A percentile compares a stretch with the other conserved stretches of the same genome.
These are phyloP conservation scores for Acacia melanoxylon DNA, from an alignment of 306 rosid species.

Conservation along the genomic window DNA sequence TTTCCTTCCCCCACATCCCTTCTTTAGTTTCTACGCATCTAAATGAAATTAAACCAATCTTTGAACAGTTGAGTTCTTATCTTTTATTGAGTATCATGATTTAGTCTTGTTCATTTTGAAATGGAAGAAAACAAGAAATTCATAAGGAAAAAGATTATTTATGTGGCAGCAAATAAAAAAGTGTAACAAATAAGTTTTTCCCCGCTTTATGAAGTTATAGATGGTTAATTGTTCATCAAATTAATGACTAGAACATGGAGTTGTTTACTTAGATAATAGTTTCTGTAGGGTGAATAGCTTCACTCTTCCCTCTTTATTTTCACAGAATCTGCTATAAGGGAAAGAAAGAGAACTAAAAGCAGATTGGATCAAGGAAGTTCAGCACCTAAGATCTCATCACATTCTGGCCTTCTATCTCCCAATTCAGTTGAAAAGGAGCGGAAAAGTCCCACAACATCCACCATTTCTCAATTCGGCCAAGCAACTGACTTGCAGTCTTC, in stretches of 20 bases:
- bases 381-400: conserved; percentile 20
- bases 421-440: conserved; percentile 32
- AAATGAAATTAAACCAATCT: neutral
- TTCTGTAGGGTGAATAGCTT: neutral
- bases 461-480: neutral
- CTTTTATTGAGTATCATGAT: neutral
- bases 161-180: neutral
- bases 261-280: neutral
- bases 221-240: neutral
- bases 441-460: conserved; percentile 28
- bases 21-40: neutral
- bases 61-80: neutral
- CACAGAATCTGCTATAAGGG: conserved; percentile 74
- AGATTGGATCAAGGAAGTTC: conserved; percentile 43
- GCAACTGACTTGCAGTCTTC: conserved; percentile 39
- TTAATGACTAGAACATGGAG: neutral
- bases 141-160: neutral
- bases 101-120: neutral
- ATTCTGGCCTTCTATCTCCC: conserved; percentile 37
- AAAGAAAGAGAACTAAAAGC: conserved; percentile 61
- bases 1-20: neutral
- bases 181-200: neutral
- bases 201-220: neutral
- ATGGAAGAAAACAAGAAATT: neutral
- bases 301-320: neutral